These are phyloP conservation scores for Gracilariopsis chorda DNA, from an alignment of 23 red algal genomes.

Conservation along the genomic window DNA sequence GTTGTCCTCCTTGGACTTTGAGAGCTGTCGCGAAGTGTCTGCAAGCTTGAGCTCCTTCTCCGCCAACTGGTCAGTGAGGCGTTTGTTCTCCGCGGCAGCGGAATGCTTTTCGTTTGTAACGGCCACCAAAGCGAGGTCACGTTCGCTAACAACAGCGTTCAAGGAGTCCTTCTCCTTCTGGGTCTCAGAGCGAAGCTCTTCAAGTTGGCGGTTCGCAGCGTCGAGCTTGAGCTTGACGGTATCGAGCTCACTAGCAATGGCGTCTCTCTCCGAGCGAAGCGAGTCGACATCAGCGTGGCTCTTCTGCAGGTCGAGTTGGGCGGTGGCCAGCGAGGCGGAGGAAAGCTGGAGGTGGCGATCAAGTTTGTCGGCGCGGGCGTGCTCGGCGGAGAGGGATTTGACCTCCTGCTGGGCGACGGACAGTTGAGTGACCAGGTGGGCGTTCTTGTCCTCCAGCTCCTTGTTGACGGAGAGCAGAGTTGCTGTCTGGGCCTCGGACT, in stretches of 20 bases:
- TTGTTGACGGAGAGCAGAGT: slow-evolving; percentile 31
- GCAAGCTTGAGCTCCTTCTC: background rate
- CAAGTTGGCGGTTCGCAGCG: background rate
- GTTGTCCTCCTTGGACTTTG: background rate
- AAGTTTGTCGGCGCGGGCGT: background rate
- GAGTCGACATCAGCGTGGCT: slow-evolving; percentile 25
- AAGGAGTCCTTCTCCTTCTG: slow-evolving; percentile 18
- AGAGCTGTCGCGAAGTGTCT: background rate
- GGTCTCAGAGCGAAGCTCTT: background rate
- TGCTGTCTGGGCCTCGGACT: slow-evolving; percentile 39
- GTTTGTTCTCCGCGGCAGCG: background rate
- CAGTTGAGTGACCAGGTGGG: slow-evolving; percentile 7
- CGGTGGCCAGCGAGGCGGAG: background rate
- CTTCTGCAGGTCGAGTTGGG: slow-evolving; percentile 34
- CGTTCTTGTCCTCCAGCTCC: slow-evolving; percentile 53
- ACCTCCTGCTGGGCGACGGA: slow-evolving; percentile 6
- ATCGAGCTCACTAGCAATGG: background rate
- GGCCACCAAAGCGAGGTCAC: background rate
- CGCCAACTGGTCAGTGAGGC: background rate
- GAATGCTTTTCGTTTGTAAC: slow-evolving; percentile 11
- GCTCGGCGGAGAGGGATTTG: slow-evolving; percentile 1
- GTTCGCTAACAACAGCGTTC: background rate
- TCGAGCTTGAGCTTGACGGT: slow-evolving; percentile 19
- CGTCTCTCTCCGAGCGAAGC: slow-evolving; percentile 7
- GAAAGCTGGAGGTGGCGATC: background rate